Evolutionary conservation across 2,329 filamentous ascomycete species (phyloP).

Genomic region (Trichoderma asperellum): DNA sequence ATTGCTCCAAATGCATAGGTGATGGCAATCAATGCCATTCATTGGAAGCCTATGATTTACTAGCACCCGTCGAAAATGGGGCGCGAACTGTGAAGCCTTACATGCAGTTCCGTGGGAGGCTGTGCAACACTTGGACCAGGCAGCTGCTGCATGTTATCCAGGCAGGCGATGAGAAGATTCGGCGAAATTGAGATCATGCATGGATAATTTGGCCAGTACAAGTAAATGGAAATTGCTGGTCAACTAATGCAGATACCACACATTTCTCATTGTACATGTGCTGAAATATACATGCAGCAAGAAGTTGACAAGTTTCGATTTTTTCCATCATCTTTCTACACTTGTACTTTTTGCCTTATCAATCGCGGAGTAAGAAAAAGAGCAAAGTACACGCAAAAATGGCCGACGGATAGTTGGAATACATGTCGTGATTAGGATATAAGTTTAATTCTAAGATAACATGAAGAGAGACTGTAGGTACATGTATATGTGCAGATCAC

Average conservation of each 20-base stretch:
- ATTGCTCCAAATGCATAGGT: neutral
- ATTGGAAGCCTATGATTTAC: neutral
- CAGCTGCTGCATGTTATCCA: neutral
- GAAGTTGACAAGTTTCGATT: too few relatives aligned
- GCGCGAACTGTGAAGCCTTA: neutral
- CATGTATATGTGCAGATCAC: neutral
- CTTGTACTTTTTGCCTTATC: too few relatives aligned
- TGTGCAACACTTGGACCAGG: neutral
- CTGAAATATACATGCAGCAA: too few relatives aligned
- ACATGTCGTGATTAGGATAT: neutral
- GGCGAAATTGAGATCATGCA: too few relatives aligned
- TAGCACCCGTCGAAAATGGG: neutral
- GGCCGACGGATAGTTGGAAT: too few relatives aligned
- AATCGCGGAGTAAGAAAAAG: too few relatives aligned
- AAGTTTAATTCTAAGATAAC: neutral
- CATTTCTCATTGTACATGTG: too few relatives aligned
- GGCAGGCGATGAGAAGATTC: too few relatives aligned
- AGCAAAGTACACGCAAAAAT: neutral
- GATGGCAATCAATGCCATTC: neutral
- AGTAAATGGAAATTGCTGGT: too few relatives aligned
- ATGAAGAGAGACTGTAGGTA: neutral
- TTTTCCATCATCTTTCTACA: too few relatives aligned
- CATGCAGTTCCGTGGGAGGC: neutral
- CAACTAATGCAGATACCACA: too few relatives aligned
- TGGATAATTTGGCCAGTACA: too few relatives aligned